Evolutionary conservation across 768 basidiomycete species (phyloP), one percentile per base, ranked within the genome.

Genomic region (Pleurotus eryngii): DNA sequence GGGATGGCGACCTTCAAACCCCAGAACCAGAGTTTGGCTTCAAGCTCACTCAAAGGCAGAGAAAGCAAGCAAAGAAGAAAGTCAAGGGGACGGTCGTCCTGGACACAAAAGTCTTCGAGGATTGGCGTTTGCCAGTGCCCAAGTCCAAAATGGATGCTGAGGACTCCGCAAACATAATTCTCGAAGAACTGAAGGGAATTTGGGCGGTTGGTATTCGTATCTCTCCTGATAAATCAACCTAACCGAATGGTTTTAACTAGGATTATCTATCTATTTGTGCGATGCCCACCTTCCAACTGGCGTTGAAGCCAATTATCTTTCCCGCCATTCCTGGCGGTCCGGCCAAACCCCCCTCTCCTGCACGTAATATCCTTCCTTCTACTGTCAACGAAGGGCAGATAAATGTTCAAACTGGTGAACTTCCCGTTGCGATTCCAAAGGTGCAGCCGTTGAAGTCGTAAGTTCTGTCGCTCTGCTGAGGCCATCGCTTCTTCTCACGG

Each of bases 361-460:
- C 30, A 8, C 30, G 8, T 9, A 35, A 35, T 11, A 9, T 3
- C 8, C 11, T 3, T 2, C 11, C 30, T 35, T 9, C 30, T 11
- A 35, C 30, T 9, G 0, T 11, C 30, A 9, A 35, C 3, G 30
- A 35, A 9, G 30, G 7, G 9, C 30, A 35, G 11, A 35, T 11
- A 35, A 11, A 9, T 30, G 30, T 30, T 35, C 30, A 35, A 35
- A 3, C 8, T 35, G 8, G 30, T 35, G 30, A 35, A 35, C 30
- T 57, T 12, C 65, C 65, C 14, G 54, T 66, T 15, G 76, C 73
- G 1, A 78, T 71, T 53, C 81, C 82, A 0, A 70, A 70, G 50
- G 76, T 83, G 0, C 84, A 81, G 51, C 81, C 84, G 0, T 75
- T 84, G 74, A 85, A 81, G 65, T 78, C 83, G 61, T 76, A 18